Base-by-base conservation (phyloP, 805 yeast genomes). In the Metschnikowia gelsemii region DNA sequence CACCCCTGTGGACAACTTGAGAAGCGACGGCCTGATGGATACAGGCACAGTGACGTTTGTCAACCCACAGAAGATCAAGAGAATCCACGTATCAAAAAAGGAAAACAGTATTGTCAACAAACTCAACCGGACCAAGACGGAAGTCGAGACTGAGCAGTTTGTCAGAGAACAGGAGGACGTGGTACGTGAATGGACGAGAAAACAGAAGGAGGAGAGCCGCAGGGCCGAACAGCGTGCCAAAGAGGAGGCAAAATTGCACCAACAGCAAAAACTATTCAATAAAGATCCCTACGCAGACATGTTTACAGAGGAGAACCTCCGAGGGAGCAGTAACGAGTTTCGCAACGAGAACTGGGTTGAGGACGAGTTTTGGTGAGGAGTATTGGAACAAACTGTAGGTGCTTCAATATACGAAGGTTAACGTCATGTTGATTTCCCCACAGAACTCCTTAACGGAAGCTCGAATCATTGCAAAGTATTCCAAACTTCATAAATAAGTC, bases 31-130 rank as follows among this genome's bases (percentile, higher is more conserved):
- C 11, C 76, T 76, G 22, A 85, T 84, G 93, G 87, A 78, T 35
- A 78, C 76, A 4, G 95, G 95, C 3, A 87, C 87, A 36, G 95
- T 86, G 5, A 77, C 86, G 1, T 86, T 84, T 61, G 76, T 81
- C 43, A 79, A 82, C 44, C 72, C 70, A 2, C 77, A 74, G 46
- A 62, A 66, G 38, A 80, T 83, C 18, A 75, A 68, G 46, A 73
- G 77, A 47, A 61, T 78, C 22, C 72, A 69, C 46, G 74, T 87
- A 23, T 74, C 70, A 37, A 71, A 72, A 27, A 72, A 80, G 49
- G 81, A 81, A 32, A 84, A 80, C 54, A 62, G 76, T 4, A 66
- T 82, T 2, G 58, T 86, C 27, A 84, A 83, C 52, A 69, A 80
- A 47, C 63, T 85, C 45, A 78, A 75, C 54, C 84, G 82, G 60